phyloP scores from a whole-genome alignment of 257 asterid genomes.

The Voacanga thouarsii region DNA sequence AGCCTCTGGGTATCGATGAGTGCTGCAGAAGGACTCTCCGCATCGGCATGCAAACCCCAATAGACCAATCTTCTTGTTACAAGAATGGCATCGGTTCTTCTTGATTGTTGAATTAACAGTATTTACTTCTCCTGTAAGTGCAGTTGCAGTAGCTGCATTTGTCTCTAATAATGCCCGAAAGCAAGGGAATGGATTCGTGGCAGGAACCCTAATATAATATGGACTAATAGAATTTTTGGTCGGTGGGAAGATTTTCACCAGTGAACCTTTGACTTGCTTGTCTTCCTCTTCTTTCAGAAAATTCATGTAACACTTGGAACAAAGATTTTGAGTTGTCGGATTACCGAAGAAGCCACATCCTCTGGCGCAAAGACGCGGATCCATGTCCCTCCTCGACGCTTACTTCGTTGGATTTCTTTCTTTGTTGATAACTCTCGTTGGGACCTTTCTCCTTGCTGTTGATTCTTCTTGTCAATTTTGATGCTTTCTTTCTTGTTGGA shows the following conservation, averaged over 20 bases:
- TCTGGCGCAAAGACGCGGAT: not conserved
- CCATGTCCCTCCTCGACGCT: too few species aligned
- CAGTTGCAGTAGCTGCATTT: not conserved
- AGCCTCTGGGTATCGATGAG: slow-evolving; percentile 31
- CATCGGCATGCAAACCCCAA: slow-evolving; percentile 34
- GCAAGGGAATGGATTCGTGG: not conserved
- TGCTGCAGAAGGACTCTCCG: slow-evolving; percentile 24
- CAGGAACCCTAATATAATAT: not conserved
- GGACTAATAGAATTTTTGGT: too few species aligned
- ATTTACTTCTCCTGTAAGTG: not conserved
- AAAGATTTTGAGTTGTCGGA: not conserved
- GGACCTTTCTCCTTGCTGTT: too few species aligned
- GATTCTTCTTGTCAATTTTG: too few species aligned
- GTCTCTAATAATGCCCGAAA: not conserved
- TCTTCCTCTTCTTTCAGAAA: not conserved
- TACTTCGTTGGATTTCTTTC: too few species aligned
- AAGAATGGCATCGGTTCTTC: slow-evolving; percentile 23
- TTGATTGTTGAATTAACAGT: too few species aligned
- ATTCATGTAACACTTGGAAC: slow-evolving; percentile 1
- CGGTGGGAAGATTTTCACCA: too few species aligned
- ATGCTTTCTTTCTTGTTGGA: too few species aligned
- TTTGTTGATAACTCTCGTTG: too few species aligned
- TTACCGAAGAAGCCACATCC: not conserved
- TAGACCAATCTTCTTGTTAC: slow-evolving; percentile 29
- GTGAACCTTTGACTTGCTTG: not conserved